These are phyloP conservation scores for Piper longum DNA, from an alignment of 164 flowering plant genomes.

Conservation along the genomic window DNA sequence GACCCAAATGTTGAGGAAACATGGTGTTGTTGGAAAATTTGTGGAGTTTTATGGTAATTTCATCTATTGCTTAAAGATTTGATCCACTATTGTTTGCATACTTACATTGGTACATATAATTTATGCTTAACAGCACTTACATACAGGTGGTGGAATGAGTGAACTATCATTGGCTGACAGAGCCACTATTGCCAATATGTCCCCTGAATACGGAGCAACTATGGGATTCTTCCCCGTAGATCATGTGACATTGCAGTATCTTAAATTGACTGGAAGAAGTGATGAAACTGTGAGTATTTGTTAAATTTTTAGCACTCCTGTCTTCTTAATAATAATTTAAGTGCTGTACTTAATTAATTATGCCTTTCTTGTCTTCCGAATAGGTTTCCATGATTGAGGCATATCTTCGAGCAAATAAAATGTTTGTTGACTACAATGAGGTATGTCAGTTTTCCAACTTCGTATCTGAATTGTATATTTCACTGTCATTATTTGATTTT, in stretches of 20 bases:
- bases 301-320: neutral
- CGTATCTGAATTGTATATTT: conserved; percentile 1
- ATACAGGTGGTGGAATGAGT: conserved; percentile 69
- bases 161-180: conserved; percentile 72
- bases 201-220: conserved; percentile 87
- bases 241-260: conserved; percentile 70
- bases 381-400: conserved; percentile 71
- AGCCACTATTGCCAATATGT: conserved; percentile 79
- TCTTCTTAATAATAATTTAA: neutral
- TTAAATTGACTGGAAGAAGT: conserved; percentile 76
- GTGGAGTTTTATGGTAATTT: conserved; percentile 73
- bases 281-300: conserved; percentile 56
- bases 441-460: conserved; percentile 19
- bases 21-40: conserved; percentile 74
- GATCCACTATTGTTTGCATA: neutral
- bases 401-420: conserved; percentile 66
- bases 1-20: conserved; percentile 50
- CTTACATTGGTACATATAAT: neutral
- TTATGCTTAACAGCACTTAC: neutral
- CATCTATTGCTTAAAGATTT: neutral
- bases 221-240: conserved; percentile 96
- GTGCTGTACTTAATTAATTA: neutral
- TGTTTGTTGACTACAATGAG: conserved; percentile 84
- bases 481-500: neutral
- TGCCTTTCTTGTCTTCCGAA: neutral